Evolutionary conservation across 306 rosid genomes (phyloP).

Genomic region (Malus sieversii): DNA sequence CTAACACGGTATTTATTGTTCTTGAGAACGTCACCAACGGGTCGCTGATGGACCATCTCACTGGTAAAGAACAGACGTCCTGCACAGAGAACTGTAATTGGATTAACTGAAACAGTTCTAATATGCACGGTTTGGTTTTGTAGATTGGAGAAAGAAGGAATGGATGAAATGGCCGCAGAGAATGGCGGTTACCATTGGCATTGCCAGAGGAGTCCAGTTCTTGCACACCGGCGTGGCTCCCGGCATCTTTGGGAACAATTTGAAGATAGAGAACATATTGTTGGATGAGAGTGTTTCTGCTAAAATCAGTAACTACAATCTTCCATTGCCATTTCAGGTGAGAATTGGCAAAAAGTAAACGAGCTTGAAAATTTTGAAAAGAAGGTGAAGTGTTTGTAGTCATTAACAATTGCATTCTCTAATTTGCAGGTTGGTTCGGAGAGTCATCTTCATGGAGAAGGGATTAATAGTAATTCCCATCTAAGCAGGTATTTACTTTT

Average conservation of each 20-base stretch:
- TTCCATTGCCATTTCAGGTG: constrained; percentile 63
- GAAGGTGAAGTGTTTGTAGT: not conserved
- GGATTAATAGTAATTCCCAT: not conserved
- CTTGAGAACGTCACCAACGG: constrained; percentile 54
- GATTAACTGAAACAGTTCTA: not conserved
- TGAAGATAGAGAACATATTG: constrained; percentile 54
- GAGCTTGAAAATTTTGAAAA: not conserved
- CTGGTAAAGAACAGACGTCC: constrained; percentile 33
- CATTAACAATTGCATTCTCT: not conserved
- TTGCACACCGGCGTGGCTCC: constrained; percentile 59
- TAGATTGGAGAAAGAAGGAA: constrained; percentile 70
- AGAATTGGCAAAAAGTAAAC: not conserved
- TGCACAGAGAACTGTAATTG: not conserved
- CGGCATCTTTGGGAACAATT: constrained; percentile 59
- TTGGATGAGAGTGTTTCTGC: constrained; percentile 62
- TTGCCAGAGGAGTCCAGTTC: constrained; percentile 70
- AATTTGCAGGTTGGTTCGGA: constrained; percentile 27
- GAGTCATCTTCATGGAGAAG: constrained; percentile 17
- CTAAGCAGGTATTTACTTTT: constrained; percentile 24
- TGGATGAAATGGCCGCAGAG: constrained; percentile 87
- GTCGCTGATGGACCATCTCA: constrained; percentile 48
- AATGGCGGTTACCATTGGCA: constrained; percentile 59
- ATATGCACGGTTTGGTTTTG: not conserved
- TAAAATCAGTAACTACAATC: constrained; percentile 63
- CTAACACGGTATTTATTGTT: constrained; percentile 48